Percentiles rank a stretch among this genome's conserved stretches.
Evolutionary conservation across 148 eudicot genomes (phyloP).

Genomic region (Amaranthus hypochondriacus): DNA sequence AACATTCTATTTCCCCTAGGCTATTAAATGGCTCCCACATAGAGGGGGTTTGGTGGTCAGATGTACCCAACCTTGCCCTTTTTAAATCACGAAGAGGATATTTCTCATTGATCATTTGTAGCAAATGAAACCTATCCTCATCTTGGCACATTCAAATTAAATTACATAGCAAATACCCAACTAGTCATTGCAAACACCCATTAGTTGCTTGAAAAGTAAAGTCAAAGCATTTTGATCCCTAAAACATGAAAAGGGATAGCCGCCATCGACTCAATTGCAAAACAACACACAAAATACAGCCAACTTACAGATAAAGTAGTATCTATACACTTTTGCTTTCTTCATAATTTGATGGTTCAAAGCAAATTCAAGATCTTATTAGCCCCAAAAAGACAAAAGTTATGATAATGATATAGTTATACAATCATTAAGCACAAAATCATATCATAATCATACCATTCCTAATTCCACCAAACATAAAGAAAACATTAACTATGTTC

Average conservation of each 20-base stretch:
- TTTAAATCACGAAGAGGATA: too few species aligned
- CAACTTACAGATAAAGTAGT: neutral
- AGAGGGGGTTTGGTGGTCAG: too few species aligned
- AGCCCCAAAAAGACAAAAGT: neutral
- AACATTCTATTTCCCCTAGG: too few species aligned
- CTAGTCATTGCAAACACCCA: neutral
- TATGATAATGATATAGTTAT: neutral
- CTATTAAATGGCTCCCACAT: too few species aligned
- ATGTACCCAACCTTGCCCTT: too few species aligned
- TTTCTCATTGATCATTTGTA: too few species aligned
- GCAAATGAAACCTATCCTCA: too few species aligned
- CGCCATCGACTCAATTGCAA: too few species aligned
- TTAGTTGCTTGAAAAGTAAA: neutral
- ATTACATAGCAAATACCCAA: too few species aligned
- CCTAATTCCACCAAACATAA: constrained; percentile 15
- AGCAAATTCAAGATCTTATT: neutral
- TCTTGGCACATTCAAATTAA: too few species aligned
- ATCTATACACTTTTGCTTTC: neutral
- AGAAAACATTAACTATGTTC: constrained; percentile 4
- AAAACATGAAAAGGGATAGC: too few species aligned
- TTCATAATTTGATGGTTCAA: neutral
- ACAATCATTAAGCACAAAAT: neutral
- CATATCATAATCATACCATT: constrained; percentile 4
- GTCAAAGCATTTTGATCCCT: too few species aligned
- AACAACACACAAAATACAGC: neutral